Evolutionary conservation across 192 early-diverging fungal genomes (phyloP), one percentile per base, ranked within the genome.

Genomic region (Rhizophagus clarus): DNA sequence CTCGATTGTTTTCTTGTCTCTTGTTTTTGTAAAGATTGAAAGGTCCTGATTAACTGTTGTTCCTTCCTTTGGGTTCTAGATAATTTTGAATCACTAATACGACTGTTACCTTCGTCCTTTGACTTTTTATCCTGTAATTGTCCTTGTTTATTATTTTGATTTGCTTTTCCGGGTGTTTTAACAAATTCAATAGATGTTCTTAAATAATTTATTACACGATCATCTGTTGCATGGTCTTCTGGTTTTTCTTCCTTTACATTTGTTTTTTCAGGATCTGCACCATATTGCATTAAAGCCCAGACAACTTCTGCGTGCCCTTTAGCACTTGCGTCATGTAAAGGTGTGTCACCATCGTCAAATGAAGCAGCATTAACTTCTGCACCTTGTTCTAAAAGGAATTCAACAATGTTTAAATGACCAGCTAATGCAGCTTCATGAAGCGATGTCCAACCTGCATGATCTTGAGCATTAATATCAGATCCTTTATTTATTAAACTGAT

Each of bases 371-470:
- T 87, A 40, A 89, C 84, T 32, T 91, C 83, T 17, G 91, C 91
- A 12, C 92, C 92, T 47, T 86, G 84, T 15, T 91, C 87, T 20
- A 89, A 45, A 51, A 91, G 61, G 29, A 82, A 37, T 61, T 85
- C 77, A 3, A 88, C 86, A 34, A 91, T 74, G 7, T 83, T 79
- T 2, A 84, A 75, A 61, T 91, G 83, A 10, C 87, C 88, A 66
- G 81, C 81, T 20, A 84, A 80, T 32, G 88, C 85, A 40, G 90
- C 90, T 68, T 88, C 88, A 56, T 91, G 90, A 61, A 89, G 72
- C 9, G 90, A 88, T 5, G 91, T 93, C 89, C 91, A 92, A 11
- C 85, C 85, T 3, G 88, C 87, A 84, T 91, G 88, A 68, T 94
- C 92, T 70, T 87, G 84, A 61, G 88, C 85, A 69, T 92, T 92